Conservation (phyloP, 1,284 basidiomycete genomes). For the Rugosomyces carneus region DNA sequence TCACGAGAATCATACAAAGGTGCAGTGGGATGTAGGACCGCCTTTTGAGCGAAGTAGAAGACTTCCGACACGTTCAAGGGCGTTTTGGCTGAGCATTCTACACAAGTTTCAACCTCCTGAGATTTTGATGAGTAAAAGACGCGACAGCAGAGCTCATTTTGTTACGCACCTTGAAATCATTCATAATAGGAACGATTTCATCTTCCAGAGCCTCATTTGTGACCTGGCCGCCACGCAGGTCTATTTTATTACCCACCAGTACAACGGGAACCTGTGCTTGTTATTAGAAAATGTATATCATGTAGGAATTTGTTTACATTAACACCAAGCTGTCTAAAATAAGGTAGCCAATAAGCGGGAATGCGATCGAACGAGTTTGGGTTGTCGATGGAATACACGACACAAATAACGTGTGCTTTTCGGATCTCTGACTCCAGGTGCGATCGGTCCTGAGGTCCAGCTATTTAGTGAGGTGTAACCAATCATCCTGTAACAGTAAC, state of each 20-base stretch:
- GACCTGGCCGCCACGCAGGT: conserved; percentile 86
- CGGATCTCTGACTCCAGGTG: conserved; percentile 94
- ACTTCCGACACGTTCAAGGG: conserved; percentile 95
- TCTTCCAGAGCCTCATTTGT: conserved; percentile 94
- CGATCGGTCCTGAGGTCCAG: conserved; percentile 71
- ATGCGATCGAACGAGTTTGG: conserved; percentile 95
- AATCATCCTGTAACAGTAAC: background rate
- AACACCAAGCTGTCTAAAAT: conserved; percentile 91
- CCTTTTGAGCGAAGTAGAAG: conserved; percentile 99
- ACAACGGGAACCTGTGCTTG: conserved; percentile 83
- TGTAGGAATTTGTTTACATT: conserved; percentile 52
- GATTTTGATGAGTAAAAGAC: conserved; percentile 12
- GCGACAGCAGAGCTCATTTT: conserved; percentile 3
- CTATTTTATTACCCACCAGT: conserved; percentile 97
- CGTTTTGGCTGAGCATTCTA: conserved; percentile 90
- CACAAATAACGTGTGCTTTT: conserved; percentile 95
- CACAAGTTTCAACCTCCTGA: conserved; percentile 96
- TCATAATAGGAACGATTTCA: conserved; percentile 93
- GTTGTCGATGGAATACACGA: conserved; percentile 96
- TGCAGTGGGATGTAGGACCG: conserved; percentile 94
- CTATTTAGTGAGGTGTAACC: conserved; percentile 30
- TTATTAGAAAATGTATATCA: conserved; percentile 14
- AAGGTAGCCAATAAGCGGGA: conserved; percentile 98
- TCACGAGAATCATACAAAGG: conserved; percentile 96
- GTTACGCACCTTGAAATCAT: conserved; percentile 82